These are phyloP conservation scores for Sporothrix pseudoabietina DNA, from an alignment of 2,329 filamentous ascomycete species.

Conservation along the genomic window DNA sequence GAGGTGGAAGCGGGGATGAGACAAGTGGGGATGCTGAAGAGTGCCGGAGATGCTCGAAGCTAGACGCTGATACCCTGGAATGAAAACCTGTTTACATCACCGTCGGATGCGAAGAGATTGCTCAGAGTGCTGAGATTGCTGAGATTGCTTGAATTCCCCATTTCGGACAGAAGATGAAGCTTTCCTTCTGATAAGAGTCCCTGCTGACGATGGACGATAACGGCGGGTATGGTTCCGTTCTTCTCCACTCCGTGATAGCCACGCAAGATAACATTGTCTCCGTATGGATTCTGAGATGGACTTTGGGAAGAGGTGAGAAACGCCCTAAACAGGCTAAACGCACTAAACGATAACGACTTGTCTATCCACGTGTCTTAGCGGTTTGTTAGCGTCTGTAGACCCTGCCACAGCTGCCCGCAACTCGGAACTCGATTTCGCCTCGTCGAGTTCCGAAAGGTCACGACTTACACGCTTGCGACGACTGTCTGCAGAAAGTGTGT, in stretches of 20 bases:
- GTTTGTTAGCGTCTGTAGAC: background rate
- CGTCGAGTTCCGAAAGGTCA: constrained; percentile 8
- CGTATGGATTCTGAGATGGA: background rate
- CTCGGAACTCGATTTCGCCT: constrained; percentile 21
- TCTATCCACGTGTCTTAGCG: background rate
- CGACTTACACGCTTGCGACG: background rate
- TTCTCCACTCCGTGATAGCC: background rate
- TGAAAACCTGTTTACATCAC: background rate
- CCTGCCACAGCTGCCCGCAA: background rate
- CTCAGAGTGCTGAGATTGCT: background rate
- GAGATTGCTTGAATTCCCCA: background rate
- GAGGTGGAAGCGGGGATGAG: background rate
- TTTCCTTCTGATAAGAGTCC: background rate
- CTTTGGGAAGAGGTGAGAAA: background rate
- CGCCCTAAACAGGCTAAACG: background rate
- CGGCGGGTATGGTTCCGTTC: background rate
- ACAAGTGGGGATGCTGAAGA: background rate
- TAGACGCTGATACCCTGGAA: background rate
- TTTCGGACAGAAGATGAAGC: background rate
- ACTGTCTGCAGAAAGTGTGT: no score
- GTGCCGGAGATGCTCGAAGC: background rate
- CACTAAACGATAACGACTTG: constrained; percentile 9
- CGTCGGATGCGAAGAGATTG: background rate
- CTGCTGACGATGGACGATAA: background rate
- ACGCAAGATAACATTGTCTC: background rate